phyloP scores from a whole-genome alignment of 176 grass and related monocot species.

The Pontederia crassipes region DNA sequence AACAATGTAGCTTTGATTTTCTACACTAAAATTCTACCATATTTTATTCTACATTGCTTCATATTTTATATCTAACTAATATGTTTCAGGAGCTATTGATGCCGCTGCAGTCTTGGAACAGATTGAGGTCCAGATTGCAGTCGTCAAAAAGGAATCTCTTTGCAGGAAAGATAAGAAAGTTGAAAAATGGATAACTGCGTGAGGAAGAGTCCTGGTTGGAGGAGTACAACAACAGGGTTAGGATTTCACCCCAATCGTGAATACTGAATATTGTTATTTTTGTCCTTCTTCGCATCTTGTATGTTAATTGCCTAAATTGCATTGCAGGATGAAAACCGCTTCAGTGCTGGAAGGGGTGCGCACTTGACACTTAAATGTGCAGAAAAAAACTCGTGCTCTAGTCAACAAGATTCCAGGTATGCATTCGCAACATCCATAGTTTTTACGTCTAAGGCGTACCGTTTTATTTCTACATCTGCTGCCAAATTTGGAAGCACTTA shows the following conservation, averaged over 20 bases:
- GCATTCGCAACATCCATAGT: background rate
- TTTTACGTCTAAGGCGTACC: slow-evolving; percentile 9
- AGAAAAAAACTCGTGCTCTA: slow-evolving; percentile 59
- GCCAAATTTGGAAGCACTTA: background rate
- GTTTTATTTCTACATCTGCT: background rate
- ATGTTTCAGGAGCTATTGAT: slow-evolving; percentile 29
- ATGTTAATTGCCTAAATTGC: background rate
- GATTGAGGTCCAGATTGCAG: slow-evolving; percentile 44
- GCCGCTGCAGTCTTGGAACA: slow-evolving; percentile 42
- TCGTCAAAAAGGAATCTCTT: slow-evolving; percentile 64
- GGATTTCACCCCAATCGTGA: background rate
- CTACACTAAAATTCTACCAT: background rate
- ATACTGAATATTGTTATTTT: no score
- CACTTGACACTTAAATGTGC: slow-evolving; percentile 67
- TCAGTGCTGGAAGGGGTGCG: slow-evolving; percentile 69
- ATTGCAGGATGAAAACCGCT: slow-evolving; percentile 66
- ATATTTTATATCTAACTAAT: background rate
- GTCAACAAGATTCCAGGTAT: slow-evolving; percentile 77
- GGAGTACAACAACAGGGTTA: slow-evolving; percentile 93
- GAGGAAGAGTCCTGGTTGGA: slow-evolving; percentile 91
- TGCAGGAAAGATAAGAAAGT: slow-evolving; percentile 68
- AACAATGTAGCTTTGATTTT: background rate
- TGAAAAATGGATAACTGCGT: slow-evolving; percentile 53
- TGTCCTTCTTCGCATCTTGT: background rate
- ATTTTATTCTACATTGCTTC: background rate